Conservation (phyloP, 345 rosid species). For the Chamaenerion angustifolium region DNA sequence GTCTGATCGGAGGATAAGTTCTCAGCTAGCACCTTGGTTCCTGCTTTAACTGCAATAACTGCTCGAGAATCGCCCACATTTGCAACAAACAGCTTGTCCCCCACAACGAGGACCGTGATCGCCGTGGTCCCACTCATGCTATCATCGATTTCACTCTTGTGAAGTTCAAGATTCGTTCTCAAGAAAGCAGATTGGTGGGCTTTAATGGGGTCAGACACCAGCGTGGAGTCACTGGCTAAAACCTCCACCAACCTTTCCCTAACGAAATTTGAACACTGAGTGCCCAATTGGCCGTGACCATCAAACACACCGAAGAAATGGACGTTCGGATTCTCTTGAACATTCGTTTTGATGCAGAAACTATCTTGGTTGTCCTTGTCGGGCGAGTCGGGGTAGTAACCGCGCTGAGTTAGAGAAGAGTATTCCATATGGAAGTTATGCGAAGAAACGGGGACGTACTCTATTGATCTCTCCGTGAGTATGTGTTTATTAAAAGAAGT, state of each 20-base stretch:
- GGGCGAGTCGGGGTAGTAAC: constrained; percentile 71
- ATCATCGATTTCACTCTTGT: constrained; percentile 68
- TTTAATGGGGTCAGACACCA: constrained; percentile 59
- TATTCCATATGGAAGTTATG: constrained; percentile 55
- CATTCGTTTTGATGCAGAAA: constrained; percentile 50
- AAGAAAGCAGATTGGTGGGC: constrained; percentile 59
- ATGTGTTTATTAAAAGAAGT: constrained; percentile 23
- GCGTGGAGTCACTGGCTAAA: constrained; percentile 39
- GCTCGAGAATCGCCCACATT: constrained; percentile 98
- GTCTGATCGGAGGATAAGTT: constrained; percentile 84
- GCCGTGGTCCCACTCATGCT: constrained; percentile 93
- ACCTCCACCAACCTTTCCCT: constrained; percentile 57
- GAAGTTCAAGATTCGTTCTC: constrained; percentile 55
- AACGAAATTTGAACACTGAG: constrained; percentile 70
- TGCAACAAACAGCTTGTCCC: constrained; percentile 69
- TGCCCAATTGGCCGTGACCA: constrained; percentile 73
- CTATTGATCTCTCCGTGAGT: constrained; percentile 46
- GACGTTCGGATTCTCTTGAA: constrained; percentile 73
- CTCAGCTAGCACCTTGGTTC: constrained; percentile 50
- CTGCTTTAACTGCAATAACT: constrained; percentile 58
- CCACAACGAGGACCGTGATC: constrained; percentile 75
- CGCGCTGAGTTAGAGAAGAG: constrained; percentile 63
- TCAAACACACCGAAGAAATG: constrained; percentile 95
- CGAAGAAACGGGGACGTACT: constrained; percentile 46
- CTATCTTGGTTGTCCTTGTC: constrained; percentile 84